A percentile compares a stretch with the other conserved stretches of the same genome.
These are phyloP conservation scores for Ascochyta pisi DNA, from an alignment of 2,329 filamentous ascomycete genomes.

Conservation along the genomic window DNA sequence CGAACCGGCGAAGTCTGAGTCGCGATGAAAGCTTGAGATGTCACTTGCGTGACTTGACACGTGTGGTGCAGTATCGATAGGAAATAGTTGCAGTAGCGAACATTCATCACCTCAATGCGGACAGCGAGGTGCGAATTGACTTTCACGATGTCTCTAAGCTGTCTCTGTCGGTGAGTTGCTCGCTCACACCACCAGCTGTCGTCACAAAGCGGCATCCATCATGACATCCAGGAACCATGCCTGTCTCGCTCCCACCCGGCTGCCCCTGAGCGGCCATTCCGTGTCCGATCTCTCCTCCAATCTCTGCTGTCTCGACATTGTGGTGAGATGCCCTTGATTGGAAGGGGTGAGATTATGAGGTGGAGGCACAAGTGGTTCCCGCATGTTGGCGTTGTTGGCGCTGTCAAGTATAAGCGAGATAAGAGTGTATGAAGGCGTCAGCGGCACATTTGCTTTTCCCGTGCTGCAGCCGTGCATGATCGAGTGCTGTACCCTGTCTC, in stretches of 20 bases:
- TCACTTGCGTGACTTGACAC: slow-evolving; percentile 2
- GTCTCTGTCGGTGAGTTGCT: not conserved
- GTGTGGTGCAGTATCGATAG: slow-evolving; percentile 10
- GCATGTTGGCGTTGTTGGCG: slow-evolving; percentile 4
- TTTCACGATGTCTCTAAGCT: not conserved
- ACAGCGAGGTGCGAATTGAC: slow-evolving; percentile 3
- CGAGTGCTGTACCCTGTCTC: not conserved
- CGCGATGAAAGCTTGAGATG: slow-evolving; percentile 9
- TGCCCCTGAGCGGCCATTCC: slow-evolving; percentile 10
- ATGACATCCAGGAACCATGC: slow-evolving; percentile 4
- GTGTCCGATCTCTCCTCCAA: slow-evolving; percentile 8
- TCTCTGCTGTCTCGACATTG: slow-evolving; percentile 1
- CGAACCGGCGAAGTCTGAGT: slow-evolving; percentile 11
- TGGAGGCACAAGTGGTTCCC: slow-evolving; percentile 13
- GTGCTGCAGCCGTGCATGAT: slow-evolving; percentile 9
- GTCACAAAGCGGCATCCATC: not conserved
- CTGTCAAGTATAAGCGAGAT: slow-evolving; percentile 19
- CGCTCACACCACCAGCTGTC: not conserved
- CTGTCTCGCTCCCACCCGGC: not conserved
- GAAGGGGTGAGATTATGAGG: slow-evolving; percentile 1
- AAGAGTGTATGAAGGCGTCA: slow-evolving; percentile 14
- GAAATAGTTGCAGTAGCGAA: slow-evolving; percentile 2
- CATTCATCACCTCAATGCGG: slow-evolving; percentile 1
- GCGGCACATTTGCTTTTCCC: slow-evolving; percentile 14
- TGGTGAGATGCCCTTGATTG: slow-evolving; percentile 1